Evolutionary conservation across 768 basidiomycete species (phyloP).

Genomic region (Panellus pusillus): DNA sequence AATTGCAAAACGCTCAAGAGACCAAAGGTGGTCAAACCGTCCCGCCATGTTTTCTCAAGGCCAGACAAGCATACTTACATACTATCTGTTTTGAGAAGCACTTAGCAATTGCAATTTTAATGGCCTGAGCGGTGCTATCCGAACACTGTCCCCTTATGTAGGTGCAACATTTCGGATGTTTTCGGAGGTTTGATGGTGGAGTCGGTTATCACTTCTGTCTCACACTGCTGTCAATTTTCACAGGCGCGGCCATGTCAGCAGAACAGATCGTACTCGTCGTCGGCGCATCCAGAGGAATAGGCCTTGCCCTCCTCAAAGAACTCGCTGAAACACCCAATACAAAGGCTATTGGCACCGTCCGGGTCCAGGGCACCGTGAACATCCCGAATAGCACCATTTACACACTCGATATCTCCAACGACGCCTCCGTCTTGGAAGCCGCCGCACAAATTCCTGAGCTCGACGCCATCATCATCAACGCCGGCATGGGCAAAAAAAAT

Average conservation of each 20-base stretch:
- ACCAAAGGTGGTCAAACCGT: too few species aligned
- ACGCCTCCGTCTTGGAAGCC: constrained; percentile 12
- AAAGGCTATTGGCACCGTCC: constrained; percentile 14
- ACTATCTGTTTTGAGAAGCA: too few species aligned
- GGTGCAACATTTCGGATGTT: too few species aligned
- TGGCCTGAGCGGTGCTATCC: too few species aligned
- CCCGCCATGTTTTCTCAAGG: too few species aligned
- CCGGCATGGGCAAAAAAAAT: constrained; percentile 15
- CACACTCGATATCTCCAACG: constrained; percentile 16
- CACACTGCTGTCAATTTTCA: too few species aligned
- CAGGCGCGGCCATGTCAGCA: constrained; percentile 8
- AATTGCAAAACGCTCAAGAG: neutral
- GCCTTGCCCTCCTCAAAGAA: constrained; percentile 15
- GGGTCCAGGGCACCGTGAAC: neutral
- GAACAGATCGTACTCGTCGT: constrained; percentile 21
- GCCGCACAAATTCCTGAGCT: constrained; percentile 16
- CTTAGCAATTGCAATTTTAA: too few species aligned
- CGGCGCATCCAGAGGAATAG: constrained; percentile 23
- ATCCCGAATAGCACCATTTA: constrained; percentile 6
- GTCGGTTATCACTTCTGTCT: too few species aligned
- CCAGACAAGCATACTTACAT: too few species aligned
- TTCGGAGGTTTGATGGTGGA: too few species aligned
- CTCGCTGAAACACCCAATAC: constrained; percentile 8
- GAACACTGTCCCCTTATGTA: neutral
- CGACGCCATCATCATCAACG: constrained; percentile 23